Conservation (phyloP, 2,329 filamentous ascomycete species). For the Hymenoscyphus repandus region DNA sequence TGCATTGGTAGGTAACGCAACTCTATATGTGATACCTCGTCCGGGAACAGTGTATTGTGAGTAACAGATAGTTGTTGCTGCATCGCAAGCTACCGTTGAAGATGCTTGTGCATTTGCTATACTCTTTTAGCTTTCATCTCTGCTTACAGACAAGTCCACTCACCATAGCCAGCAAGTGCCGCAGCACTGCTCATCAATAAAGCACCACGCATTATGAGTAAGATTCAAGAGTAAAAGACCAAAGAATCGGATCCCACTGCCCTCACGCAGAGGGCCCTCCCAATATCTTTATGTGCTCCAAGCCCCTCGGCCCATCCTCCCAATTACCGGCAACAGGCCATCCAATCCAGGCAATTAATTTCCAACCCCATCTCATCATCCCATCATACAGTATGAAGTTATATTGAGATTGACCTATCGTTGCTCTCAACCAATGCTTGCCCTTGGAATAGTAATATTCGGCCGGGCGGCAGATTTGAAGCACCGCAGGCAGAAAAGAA, state of each 20-base stretch:
- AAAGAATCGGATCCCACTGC: constrained; percentile 4
- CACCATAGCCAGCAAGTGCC: constrained; percentile 5
- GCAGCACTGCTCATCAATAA: constrained; percentile 1
- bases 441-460: constrained; percentile 5
- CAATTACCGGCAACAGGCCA: constrained; percentile 5
- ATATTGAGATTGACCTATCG: background rate
- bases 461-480: constrained; percentile 1
- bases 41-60: constrained; percentile 11
- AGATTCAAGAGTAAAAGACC: background rate
- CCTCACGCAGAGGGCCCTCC: background rate
- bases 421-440: constrained; percentile 5
- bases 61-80: constrained; percentile 13
- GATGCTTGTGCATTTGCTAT: constrained; percentile 5
- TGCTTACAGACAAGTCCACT: background rate
- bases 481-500: constrained; percentile 4
- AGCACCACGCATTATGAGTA: constrained; percentile 7
- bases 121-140: background rate
- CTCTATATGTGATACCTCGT: constrained; percentile 8
- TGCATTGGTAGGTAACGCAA: constrained; percentile 14
- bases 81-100: constrained; percentile 13
- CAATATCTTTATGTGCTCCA: constrained; percentile 3
- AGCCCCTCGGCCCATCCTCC: background rate
- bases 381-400: background rate
- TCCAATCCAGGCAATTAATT: background rate
- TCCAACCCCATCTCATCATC: background rate